Percentiles rank a stretch among this genome's conserved stretches.
These are phyloP conservation scores for Sporothrix sp. DNA, from an alignment of 2,329 filamentous ascomycete genomes.

Conservation along the genomic window DNA sequence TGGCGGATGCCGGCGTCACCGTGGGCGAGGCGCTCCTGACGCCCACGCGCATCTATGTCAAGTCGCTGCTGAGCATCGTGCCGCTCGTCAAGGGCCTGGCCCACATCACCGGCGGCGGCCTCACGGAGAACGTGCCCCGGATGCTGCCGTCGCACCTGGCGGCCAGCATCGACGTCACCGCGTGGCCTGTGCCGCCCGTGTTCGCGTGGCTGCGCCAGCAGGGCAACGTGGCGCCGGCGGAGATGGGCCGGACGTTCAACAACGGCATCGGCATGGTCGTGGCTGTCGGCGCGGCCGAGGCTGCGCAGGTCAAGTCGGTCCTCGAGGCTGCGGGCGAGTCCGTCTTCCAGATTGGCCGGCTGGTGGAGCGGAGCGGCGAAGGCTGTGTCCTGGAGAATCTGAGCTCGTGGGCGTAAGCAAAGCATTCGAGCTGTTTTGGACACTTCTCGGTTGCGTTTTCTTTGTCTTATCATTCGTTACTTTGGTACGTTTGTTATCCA, in stretches of 20 bases:
- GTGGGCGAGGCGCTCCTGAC: constrained; percentile 74
- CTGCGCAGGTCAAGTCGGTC: constrained; percentile 46
- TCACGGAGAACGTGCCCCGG: constrained; percentile 87
- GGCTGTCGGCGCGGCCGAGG: constrained; percentile 67
- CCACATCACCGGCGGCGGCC: constrained; percentile 91
- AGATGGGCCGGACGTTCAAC: constrained; percentile 94
- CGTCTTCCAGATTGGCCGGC: constrained; percentile 64
- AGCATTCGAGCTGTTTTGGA: too few relatives aligned
- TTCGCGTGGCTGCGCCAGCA: constrained; percentile 76
- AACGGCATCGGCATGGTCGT: constrained; percentile 93
- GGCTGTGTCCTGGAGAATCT: constrained; percentile 56
- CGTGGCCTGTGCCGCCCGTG: constrained; percentile 68
- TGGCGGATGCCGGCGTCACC: constrained; percentile 34
- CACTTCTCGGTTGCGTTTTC: too few relatives aligned
- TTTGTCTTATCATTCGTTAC: neutral
- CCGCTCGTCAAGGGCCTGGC: constrained; percentile 79
- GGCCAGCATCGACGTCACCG: constrained; percentile 67
- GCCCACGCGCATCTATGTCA: constrained; percentile 91
- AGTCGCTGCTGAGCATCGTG: constrained; percentile 56
- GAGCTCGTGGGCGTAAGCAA: constrained; percentile 27
- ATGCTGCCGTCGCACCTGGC: constrained; percentile 75
- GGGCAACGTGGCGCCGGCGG: constrained; percentile 60
- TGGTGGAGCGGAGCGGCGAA: constrained; percentile 47
- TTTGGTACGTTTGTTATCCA: neutral
- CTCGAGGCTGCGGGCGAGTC: constrained; percentile 63